Evolutionary conservation across 768 basidiomycete genomes (phyloP).

Genomic region (Hygrocybe coccinea): DNA sequence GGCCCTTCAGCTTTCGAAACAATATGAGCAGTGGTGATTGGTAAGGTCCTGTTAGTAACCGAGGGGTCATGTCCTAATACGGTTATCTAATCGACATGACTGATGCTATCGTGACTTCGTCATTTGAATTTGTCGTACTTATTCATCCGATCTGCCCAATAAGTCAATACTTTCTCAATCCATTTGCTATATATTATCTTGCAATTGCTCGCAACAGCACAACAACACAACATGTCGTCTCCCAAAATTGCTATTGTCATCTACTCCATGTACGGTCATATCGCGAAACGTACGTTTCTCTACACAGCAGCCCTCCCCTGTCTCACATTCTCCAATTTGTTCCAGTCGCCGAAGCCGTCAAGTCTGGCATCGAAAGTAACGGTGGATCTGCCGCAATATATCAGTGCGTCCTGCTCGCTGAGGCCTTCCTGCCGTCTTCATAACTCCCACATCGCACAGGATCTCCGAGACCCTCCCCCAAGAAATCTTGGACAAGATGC

Average conservation of each 20-base stretch:
- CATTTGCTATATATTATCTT: too few relatives aligned
- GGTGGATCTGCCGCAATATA: conserved; percentile 50
- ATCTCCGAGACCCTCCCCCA: conserved; percentile 73
- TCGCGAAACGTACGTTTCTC: conserved; percentile 51
- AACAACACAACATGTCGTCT: conserved; percentile 7
- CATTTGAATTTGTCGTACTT: too few relatives aligned
- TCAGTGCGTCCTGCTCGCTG: conserved; percentile 39
- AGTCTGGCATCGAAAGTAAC: conserved; percentile 42
- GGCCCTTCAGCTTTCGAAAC: too few relatives aligned
- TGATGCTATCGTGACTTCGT: too few relatives aligned
- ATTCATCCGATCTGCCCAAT: too few relatives aligned
- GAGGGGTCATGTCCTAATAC: too few relatives aligned
- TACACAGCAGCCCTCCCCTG: not conserved
- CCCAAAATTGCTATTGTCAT: conserved; percentile 67
- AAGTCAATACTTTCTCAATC: too few relatives aligned
- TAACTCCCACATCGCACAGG: conserved; percentile 30
- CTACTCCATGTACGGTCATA: conserved; percentile 72
- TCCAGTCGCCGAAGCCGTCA: conserved; percentile 57
- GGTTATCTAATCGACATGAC: too few relatives aligned
- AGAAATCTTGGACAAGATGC: conserved; percentile 63
- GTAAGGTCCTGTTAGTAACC: too few relatives aligned
- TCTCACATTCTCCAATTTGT: conserved; percentile 6
- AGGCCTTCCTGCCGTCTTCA: not conserved
- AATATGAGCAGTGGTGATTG: too few relatives aligned
- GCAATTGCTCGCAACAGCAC: too few relatives aligned